phyloP scores from a whole-genome alignment of 2,329 filamentous ascomycete species.

The Aspergillus hortae region DNA sequence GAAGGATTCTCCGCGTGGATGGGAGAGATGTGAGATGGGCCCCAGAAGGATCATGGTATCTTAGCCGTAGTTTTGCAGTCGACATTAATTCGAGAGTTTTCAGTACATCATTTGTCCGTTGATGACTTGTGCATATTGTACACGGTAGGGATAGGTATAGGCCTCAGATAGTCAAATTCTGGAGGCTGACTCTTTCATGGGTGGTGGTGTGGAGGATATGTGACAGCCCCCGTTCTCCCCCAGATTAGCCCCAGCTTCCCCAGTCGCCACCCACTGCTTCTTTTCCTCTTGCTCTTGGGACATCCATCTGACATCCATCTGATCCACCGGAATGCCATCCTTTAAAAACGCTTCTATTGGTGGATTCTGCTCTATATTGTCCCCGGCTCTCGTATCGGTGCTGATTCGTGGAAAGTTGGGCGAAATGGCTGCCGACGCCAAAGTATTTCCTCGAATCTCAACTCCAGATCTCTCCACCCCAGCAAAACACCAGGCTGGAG shows the following conservation, averaged over 20 bases:
- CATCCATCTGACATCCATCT: neutral
- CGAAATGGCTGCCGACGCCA: slow-evolving; percentile 11
- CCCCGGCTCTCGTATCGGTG: neutral
- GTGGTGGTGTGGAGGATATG: no score
- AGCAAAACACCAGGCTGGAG: neutral
- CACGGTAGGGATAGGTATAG: no score
- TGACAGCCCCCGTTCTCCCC: neutral
- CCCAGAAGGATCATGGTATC: no score
- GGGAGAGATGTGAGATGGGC: no score
- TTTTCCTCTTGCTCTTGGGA: neutral
- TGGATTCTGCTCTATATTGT: slow-evolving; percentile 24
- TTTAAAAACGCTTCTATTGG: slow-evolving; percentile 9
- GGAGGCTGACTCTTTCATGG: no score
- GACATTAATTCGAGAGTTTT: no score
- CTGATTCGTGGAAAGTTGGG: slow-evolving; percentile 29
- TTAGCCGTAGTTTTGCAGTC: no score
- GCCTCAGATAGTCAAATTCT: no score
- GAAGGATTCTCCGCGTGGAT: no score
- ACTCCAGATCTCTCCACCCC: slow-evolving; percentile 22
- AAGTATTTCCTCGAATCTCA: slow-evolving; percentile 33
- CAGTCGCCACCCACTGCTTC: no score
- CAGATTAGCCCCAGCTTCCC: neutral
- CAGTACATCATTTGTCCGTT: no score
- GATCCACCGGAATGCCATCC: neutral
- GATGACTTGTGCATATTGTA: no score